Percentiles rank a stretch among this genome's conserved stretches.
Conservation (phyloP, 208 protist species). For the Angomonas ambiguus region DNA sequence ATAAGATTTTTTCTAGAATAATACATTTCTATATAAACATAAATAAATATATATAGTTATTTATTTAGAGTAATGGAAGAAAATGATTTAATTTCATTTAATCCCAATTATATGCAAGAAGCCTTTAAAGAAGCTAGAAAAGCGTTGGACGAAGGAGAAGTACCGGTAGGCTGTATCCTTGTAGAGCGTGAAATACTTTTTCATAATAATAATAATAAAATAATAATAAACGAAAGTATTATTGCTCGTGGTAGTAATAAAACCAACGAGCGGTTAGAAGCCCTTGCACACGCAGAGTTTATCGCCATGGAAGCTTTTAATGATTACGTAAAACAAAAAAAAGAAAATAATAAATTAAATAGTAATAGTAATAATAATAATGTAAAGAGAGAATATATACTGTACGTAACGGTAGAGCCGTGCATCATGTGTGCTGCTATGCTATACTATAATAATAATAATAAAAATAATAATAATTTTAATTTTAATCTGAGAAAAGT, state of each 20-base stretch:
- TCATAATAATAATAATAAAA: not conserved
- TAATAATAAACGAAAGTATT: not conserved
- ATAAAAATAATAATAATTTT: no score
- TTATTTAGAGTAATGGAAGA: not conserved
- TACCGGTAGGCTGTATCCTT: conserved; percentile 95
- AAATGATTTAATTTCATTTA: conserved; percentile 21
- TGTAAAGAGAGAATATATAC: conserved; percentile 7
- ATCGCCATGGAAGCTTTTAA: conserved; percentile 53
- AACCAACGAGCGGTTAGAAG: conserved; percentile 86
- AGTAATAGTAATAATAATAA: conserved; percentile 6
- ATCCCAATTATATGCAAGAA: conserved; percentile 59
- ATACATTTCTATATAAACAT: conserved; percentile 10
- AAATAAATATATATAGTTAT: not conserved
- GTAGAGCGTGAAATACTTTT: conserved; percentile 37
- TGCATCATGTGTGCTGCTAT: conserved; percentile 95
- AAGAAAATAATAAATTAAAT: conserved; percentile 1
- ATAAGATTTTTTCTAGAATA: no score
- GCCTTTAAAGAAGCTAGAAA: conserved; percentile 52
- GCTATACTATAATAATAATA: conserved; percentile 46
- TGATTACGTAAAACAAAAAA: not conserved
- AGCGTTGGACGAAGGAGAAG: conserved; percentile 80
- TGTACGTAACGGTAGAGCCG: conserved; percentile 95
- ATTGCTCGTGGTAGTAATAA: conserved; percentile 71
- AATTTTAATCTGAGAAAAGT: conserved; percentile 50
- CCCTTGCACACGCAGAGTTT: conserved; percentile 90